Evolutionary conservation across 805 yeast genomes (phyloP), one percentile per base, ranked within the genome.

Genomic region (Wickerhamomyces bisporus): DNA sequence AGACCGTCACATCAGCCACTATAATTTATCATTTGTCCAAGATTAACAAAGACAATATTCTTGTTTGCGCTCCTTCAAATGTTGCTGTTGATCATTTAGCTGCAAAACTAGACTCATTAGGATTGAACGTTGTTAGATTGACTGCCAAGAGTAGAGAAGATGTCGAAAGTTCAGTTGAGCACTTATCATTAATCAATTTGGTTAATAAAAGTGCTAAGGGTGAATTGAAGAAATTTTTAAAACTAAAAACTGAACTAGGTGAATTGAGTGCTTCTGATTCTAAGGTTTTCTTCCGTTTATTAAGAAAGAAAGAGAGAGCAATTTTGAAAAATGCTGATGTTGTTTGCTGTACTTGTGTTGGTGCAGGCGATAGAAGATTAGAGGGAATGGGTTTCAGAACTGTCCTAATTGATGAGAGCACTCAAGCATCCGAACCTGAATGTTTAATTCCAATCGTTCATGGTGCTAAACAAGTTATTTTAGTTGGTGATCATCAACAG

Each of bases 401-500:
- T 0, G 95, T 87, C 2, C 68, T 89, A 43, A 84, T 89, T 42
- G 98, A 89, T 62, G 98, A 89, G 64, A 80, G 87, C 53, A 87
- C 97, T 1, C 97, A 91, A 63, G 91, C 96, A 3, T 75, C 91
- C 0, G 98, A 89, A 59, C 96, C 96, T 1, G 96, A 88, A 59
- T 78, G 85, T 52, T 69, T 89, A 52, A 86, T 89, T 47, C 96
- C 98, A 11, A 75, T 89, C 27, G 87, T 83, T 3, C 83, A 81
- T 48, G 96, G 96, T 19, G 88, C 94, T 32, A 83, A 82, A 55
- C 96, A 89, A 57, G 86, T 88, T 6, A 76, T 89, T 32, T 65
- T 89, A 25, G 96, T 88, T 27, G 98, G 98, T 54, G 98, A 89
- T 60, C 97, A 91, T 62, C 91, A 87, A 63, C 98, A 89, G 65